phyloP scores from a whole-genome alignment of 73 alveolate genomes.

The Effrenium voratum region DNA sequence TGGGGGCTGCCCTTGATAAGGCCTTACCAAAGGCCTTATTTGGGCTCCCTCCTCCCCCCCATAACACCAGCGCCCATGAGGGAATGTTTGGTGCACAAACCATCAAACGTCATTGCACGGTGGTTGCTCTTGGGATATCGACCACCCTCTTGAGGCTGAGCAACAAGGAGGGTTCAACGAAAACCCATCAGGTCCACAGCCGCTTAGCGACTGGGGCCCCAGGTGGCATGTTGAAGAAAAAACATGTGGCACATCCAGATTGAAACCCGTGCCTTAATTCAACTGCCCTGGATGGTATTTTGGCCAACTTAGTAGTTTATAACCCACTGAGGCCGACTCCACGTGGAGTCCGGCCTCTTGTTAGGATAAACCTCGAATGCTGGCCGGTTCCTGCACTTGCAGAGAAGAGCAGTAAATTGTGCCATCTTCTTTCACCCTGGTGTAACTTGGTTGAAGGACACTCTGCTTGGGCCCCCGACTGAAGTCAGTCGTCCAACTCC shows the following conservation, averaged over 20 bases:
- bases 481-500: constrained; percentile 89
- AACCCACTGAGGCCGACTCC: background rate
- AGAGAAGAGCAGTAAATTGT: background rate
- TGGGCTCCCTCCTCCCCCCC: background rate
- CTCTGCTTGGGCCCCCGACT: background rate
- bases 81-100: background rate
- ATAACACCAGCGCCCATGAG: background rate
- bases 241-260: background rate
- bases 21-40: background rate
- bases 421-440: background rate
- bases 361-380: background rate
- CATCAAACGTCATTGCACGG: background rate
- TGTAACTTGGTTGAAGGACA: too few species aligned
- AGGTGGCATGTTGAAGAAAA: background rate
- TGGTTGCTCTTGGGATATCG: background rate
- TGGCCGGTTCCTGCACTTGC: background rate
- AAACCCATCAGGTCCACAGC: background rate
- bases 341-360: background rate
- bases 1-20: background rate
- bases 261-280: background rate
- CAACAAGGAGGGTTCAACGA: background rate
- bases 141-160: background rate
- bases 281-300: background rate
- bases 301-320: background rate
- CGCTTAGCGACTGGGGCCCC: background rate